Evolutionary conservation across 2,329 filamentous ascomycete species (phyloP), one percentile per base, ranked within the genome.

Genomic region (Chalaropsis ovoidea): DNA sequence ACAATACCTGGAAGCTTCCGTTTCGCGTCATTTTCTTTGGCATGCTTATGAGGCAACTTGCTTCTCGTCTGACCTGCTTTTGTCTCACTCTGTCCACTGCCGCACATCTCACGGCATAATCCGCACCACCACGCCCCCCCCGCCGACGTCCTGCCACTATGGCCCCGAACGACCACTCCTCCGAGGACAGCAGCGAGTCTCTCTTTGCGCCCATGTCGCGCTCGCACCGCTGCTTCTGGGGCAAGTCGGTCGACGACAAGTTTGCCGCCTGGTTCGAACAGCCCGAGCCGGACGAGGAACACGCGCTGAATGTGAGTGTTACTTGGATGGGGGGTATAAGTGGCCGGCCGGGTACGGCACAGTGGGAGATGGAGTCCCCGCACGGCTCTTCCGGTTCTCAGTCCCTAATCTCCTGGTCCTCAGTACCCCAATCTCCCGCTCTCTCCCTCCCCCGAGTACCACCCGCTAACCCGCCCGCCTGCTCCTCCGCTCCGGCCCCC

Each of bases 221-320:
- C n/a, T 19, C 52, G 4, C 19, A 58, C 3, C 61, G 52, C 31
- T 63, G 61, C 22, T 64, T 66, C 35, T 61, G 17, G 22, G 65
- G 43, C 17, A 42, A 56, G 7, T 64, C 65, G 35, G 42, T 58
- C 15, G 62, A 67, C 45, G 65, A 67, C 17, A 56, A 39, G 17
- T 67, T 67, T 42, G 62, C 54, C 3, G 65, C 65, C 1, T 67
- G 65, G 65, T 43, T 67, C 10, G 43, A 63, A 11, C 31, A 47
- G 19, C 17, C 62, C 2, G 56, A 45, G 15, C 43, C 43, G 17
- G 39, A 22, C 43, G 56, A 61, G 22, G 2, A 22, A 41, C 63
- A 42, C 41, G 61, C 61, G 13, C 6, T 42, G 39, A 54, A 39
- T n/a, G 65, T 66, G 39, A 63, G 49, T 35, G 13, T 13, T 35